These are phyloP conservation scores for Apiotrichum brassicae DNA, from an alignment of 1,284 basidiomycete species.

Conservation along the genomic window DNA sequence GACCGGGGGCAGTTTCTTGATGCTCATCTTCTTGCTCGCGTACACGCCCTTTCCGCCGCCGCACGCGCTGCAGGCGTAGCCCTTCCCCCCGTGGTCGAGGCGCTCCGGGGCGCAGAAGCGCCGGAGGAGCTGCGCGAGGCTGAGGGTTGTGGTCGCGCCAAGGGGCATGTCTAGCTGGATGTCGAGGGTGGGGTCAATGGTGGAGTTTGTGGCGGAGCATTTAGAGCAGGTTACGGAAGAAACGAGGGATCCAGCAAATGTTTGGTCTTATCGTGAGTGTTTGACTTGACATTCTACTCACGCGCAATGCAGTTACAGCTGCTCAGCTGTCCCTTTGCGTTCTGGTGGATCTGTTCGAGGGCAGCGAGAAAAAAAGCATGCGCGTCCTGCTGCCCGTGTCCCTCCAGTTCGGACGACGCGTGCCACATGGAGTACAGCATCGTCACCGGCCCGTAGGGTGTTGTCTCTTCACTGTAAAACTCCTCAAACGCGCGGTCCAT, in stretches of 20 bases:
- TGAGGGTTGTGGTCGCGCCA: constrained; percentile 7
- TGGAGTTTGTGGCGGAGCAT: constrained; percentile 65
- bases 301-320: constrained; percentile 81
- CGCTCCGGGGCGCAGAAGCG: constrained; percentile 39
- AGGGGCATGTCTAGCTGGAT: constrained; percentile 71
- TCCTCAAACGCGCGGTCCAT: constrained; percentile 88
- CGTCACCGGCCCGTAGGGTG: constrained; percentile 72
- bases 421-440: constrained; percentile 86
- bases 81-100: constrained; percentile 32
- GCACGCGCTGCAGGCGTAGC: constrained; percentile 43
- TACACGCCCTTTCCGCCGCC: constrained; percentile 36
- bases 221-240: constrained; percentile 83
- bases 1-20: constrained; percentile 79
- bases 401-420: constrained; percentile 71
- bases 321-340: constrained; percentile 55
- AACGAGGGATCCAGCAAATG: constrained; percentile 79
- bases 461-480: constrained; percentile 65
- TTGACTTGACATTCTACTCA: constrained; percentile 15
- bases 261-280: constrained; percentile 53
- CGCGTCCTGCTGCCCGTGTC: constrained; percentile 74
- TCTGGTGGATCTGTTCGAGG: constrained; percentile 76
- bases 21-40: constrained; percentile 75
- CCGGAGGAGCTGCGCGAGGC: constrained; percentile 31
- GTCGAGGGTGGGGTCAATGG: constrained; percentile 84
- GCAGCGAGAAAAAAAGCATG: constrained; percentile 66